Base-by-base conservation (phyloP, 192 early-diverging fungal species). In the Coemansia sp. region DNA sequence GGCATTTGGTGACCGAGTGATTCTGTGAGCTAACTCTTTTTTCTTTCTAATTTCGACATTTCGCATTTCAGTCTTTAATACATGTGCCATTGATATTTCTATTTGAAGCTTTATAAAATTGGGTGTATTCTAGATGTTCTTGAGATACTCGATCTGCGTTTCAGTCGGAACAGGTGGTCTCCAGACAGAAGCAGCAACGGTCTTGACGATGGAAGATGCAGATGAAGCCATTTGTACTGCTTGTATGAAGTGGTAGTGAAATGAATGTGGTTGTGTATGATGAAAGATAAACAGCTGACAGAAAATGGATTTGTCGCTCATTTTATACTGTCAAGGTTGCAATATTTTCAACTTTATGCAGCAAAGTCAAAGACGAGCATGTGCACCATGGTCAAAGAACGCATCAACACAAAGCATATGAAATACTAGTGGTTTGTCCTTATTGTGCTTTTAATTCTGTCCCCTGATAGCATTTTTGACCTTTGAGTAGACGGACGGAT, bases 151-250 rank as follows among this genome's bases (percentile, higher is more conserved):
- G 49, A 66, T 59, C 33, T 66, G 64, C 2, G 55, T 25, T 24
- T 66, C 64, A 14, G 64, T 59, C 24, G 64, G 64, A 3, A 57
- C 38, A 21, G 50, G 17, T 38, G 64, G 64, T 15, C 53, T 66
- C 64, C 64, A 66, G 41, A 53, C 17, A 7, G 47, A 48, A 9
- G 47, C 21, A 48, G 25, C 47, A 11, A 24, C 23, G 25, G 22
- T 17, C 22, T 8, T 25, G 21, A 10, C 24, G 23, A 11, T 6
- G 10, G 4, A 11, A 6, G 3, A 24, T 24, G 47, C 25, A 21
- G 14, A 48, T 25, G 21, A 48, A 33, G 30, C 30, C 30, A 33
- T 33, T 33, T 3, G 30, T 24, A 23, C 13, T 21, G 22, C 23
- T 25, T 4, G 47, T 11, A 14, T 25, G 45, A 17, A 48, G 12